A percentile compares a stretch with the other conserved stretches of the same genome.
These are phyloP conservation scores for Suillus subaureus DNA, from an alignment of 768 basidiomycete species.

Conservation along the genomic window DNA sequence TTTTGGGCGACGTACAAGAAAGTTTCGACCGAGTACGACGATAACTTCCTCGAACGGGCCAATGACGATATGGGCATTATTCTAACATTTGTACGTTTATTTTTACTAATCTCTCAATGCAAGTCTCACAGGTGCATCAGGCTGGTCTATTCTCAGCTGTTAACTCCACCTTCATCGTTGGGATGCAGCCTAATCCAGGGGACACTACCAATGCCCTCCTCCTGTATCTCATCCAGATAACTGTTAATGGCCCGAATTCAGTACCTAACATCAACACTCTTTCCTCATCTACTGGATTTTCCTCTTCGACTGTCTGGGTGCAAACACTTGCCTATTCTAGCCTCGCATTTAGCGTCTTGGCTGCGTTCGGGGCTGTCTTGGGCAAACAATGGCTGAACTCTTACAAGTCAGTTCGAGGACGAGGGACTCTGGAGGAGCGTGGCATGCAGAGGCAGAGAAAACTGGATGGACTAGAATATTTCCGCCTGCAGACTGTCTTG, in stretches of 20 bases:
- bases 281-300: background rate
- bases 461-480: background rate
- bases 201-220: conserved; percentile 2
- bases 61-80: conserved; percentile 8
- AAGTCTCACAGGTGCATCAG: background rate
- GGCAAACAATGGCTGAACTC: conserved; percentile 3
- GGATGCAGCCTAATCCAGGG: background rate
- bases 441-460: background rate
- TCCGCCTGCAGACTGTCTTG: background rate
- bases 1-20: conserved; percentile 7
- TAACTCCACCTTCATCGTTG: conserved; percentile 2
- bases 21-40: background rate
- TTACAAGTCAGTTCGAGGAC: background rate
- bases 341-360: background rate
- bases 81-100: background rate
- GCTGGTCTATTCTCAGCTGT: conserved; percentile 6
- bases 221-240: background rate
- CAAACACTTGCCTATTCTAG: background rate
- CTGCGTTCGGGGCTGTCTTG: background rate
- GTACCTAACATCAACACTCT: background rate
- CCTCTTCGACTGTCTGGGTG: background rate
- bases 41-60: background rate
- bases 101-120: background rate
- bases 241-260: background rate
- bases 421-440: background rate